These are phyloP conservation scores for Schoenoplectus tabernaemontani DNA, from an alignment of 202 grass and related monocot species.

Conservation along the genomic window DNA sequence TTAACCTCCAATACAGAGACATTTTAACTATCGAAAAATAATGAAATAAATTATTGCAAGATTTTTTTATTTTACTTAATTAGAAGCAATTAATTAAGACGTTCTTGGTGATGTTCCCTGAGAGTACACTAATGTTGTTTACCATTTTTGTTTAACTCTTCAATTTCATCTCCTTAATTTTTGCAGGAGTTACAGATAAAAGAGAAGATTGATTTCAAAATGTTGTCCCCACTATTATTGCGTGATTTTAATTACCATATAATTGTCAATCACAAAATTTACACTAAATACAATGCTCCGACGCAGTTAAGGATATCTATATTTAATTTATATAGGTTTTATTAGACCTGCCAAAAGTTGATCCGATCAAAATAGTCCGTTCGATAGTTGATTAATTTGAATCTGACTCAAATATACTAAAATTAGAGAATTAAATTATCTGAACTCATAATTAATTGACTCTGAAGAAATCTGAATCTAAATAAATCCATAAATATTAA, in stretches of 20 bases:
- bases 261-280: not conserved
- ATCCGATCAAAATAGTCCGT: too few species aligned
- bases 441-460: too few species aligned
- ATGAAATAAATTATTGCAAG: not conserved
- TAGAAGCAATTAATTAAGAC: not conserved
- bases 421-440: too few species aligned
- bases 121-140: not conserved
- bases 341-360: too few species aligned
- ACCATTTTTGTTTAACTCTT: not conserved
- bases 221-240: not conserved
- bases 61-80: not conserved
- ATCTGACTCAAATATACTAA: too few species aligned
- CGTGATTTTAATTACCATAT: too few species aligned
- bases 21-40: not conserved
- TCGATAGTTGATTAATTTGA: too few species aligned
- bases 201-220: not conserved
- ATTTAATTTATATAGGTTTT: too few species aligned
- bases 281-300: not conserved
- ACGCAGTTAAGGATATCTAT: not conserved
- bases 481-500: too few species aligned
- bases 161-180: not conserved
- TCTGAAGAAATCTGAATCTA: too few species aligned
- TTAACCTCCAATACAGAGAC: not conserved
- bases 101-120: not conserved
- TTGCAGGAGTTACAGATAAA: not conserved